Evolutionary conservation across 73 alveolate genomes (phyloP).

Genomic region (Symbiodinium pilosum): DNA sequence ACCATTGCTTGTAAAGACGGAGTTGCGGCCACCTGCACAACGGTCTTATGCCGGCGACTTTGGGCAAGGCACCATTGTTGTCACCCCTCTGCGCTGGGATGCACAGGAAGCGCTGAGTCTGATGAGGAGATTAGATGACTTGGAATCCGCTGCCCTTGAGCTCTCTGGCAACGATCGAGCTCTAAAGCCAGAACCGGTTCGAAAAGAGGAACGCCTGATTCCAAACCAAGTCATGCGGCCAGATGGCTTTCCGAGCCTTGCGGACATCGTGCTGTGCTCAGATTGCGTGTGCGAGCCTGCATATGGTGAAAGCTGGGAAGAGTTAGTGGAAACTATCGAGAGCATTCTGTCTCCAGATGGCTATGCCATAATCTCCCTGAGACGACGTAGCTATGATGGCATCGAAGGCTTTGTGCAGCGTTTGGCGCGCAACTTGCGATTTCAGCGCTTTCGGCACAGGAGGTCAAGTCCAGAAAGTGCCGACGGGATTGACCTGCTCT

Average conservation of each 20-base stretch:
- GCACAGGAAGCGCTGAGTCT: constrained; percentile 39
- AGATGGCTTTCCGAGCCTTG: constrained; percentile 83
- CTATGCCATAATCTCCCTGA: constrained; percentile 25
- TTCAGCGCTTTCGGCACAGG: constrained; percentile 63
- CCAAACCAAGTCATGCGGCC: constrained; percentile 58
- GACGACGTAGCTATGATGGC: constrained; percentile 82
- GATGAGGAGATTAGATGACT: constrained; percentile 50
- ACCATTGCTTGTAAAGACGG: constrained; percentile 66
- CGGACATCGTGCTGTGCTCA: constrained; percentile 53
- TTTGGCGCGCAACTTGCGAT: constrained; percentile 71
- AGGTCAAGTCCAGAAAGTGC: constrained; percentile 13
- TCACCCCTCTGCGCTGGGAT: constrained; percentile 74
- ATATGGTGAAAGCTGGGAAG: constrained; percentile 84
- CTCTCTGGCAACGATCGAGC: neutral
- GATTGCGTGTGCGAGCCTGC: constrained; percentile 87
- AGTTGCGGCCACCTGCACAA: constrained; percentile 82
- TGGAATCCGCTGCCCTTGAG: constrained; percentile 10
- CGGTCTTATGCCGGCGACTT: neutral
- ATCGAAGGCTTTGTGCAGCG: constrained; percentile 76
- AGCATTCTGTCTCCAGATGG: constrained; percentile 50
- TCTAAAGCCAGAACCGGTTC: neutral
- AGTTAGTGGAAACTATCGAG: constrained; percentile 71
- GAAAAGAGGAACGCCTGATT: neutral
- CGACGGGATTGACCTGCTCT: constrained; percentile 69
- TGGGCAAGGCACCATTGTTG: constrained; percentile 59